phyloP scores from a whole-genome alignment of 345 rosid genomes.

The Anastatica hierochuntica region DNA sequence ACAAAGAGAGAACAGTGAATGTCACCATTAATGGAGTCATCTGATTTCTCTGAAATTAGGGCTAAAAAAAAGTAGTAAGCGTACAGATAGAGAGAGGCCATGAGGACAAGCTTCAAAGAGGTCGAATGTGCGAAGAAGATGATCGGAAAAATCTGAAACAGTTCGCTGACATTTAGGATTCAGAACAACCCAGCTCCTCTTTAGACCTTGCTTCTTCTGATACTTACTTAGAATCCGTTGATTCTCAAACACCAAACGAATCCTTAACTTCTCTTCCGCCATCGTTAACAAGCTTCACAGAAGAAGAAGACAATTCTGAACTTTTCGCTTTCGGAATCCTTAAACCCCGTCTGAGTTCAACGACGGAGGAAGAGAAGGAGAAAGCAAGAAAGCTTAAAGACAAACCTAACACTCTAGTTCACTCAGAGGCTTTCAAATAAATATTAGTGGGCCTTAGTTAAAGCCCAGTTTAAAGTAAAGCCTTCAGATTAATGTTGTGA shows the following conservation, averaged over 20 bases:
- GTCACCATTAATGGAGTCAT: slow-evolving; percentile 11
- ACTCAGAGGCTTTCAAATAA: neutral
- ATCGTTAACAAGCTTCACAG: slow-evolving; percentile 9
- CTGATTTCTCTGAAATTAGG: slow-evolving; percentile 10
- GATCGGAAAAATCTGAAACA: slow-evolving; percentile 55
- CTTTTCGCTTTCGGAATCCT: slow-evolving; percentile 17
- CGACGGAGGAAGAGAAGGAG: slow-evolving; percentile 14
- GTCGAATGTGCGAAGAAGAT: slow-evolving; percentile 42
- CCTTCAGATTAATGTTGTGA: neutral
- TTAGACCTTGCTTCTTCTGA: slow-evolving; percentile 51
- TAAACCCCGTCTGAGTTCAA: slow-evolving; percentile 16
- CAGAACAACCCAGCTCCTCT: slow-evolving; percentile 70
- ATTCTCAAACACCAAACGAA: slow-evolving; percentile 55
- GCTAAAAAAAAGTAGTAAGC: slow-evolving; percentile 9
- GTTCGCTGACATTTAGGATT: slow-evolving; percentile 52
- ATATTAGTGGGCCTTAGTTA: neutral
- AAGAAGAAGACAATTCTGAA: neutral
- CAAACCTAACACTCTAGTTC: slow-evolving; percentile 4
- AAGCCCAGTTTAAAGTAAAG: neutral
- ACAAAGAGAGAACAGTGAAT: slow-evolving; percentile 1
- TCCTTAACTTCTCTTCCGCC: slow-evolving; percentile 43
- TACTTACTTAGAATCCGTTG: slow-evolving; percentile 37
- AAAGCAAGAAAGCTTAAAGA: neutral
- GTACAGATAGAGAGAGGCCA: slow-evolving; percentile 70
- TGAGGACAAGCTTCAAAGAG: slow-evolving; percentile 56